Conservation (phyloP, 108 stramenopile genomes). For the Bacterosira constricta region DNA sequence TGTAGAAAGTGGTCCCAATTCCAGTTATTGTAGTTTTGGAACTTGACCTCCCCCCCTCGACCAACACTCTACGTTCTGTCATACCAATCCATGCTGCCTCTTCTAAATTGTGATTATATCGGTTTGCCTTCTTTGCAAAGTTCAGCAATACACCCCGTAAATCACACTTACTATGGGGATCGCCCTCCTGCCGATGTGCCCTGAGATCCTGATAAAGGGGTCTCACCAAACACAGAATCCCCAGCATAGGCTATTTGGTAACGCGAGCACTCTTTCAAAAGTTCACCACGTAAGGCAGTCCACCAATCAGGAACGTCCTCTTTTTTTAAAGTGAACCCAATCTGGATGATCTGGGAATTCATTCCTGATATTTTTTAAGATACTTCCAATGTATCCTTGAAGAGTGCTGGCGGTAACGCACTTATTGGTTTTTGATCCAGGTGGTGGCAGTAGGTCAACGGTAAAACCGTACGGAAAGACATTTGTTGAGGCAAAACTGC, state of each 20-base stretch:
- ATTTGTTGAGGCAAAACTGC: too few relatives aligned
- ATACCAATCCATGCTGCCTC: neutral
- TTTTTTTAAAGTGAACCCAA: neutral
- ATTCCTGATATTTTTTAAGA: too few relatives aligned
- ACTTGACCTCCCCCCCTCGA: neutral
- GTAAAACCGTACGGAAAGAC: too few relatives aligned
- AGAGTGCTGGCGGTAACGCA: too few relatives aligned
- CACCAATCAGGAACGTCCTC: neutral
- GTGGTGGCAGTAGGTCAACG: too few relatives aligned
- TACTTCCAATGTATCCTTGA: too few relatives aligned
- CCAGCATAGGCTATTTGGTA: neutral
- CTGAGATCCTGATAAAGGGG: neutral
- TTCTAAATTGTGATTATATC: neutral
- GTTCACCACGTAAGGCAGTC: neutral
- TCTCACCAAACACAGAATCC: neutral
- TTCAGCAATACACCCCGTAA: neutral
- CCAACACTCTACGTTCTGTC: neutral
- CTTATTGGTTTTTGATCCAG: too few relatives aligned
- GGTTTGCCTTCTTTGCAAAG: neutral
- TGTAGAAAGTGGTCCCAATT: neutral
- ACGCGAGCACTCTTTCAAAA: neutral
- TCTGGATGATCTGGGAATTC: too few relatives aligned
- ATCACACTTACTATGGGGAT: constrained; percentile 5
- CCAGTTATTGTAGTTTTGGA: neutral
- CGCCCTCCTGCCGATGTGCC: too few relatives aligned